phyloP scores from a whole-genome alignment of 1,139 yeast genomes.

The Pneumocystis oryctolagi region DNA sequence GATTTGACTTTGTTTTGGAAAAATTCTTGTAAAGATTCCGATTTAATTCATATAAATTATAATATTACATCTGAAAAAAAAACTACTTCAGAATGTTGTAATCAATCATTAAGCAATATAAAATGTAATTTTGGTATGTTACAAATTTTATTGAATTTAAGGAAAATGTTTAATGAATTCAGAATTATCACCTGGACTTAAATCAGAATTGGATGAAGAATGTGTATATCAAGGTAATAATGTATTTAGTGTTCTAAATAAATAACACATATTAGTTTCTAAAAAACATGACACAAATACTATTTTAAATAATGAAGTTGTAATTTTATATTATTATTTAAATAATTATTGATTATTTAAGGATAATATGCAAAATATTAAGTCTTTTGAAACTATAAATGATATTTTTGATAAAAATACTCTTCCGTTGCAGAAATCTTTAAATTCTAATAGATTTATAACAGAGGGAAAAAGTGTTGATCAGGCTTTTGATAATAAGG shows the following conservation, averaged over 20 bases:
- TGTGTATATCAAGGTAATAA: neutral
- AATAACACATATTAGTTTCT: neutral
- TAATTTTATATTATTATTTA: neutral
- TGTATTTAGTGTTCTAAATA: neutral
- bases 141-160: neutral
- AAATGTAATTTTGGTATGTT: neutral
- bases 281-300: neutral
- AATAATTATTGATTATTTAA: neutral
- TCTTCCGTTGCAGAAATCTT: neutral
- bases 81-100: neutral
- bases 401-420: neutral
- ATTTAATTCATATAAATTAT: neutral
- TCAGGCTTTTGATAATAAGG: neutral
- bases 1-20: neutral
- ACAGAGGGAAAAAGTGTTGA: neutral
- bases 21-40: neutral
- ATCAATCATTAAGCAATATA: neutral
- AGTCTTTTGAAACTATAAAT: neutral
- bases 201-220: neutral
- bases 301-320: neutral
- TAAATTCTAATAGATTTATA: neutral
- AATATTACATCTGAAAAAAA: neutral
- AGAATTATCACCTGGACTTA: neutral
- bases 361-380: neutral
- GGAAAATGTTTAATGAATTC: neutral